Percentiles rank a stretch among this genome's conserved stretches.
Evolutionary conservation across 441 rosid species (phyloP).

Genomic region (Populus hybrid): DNA sequence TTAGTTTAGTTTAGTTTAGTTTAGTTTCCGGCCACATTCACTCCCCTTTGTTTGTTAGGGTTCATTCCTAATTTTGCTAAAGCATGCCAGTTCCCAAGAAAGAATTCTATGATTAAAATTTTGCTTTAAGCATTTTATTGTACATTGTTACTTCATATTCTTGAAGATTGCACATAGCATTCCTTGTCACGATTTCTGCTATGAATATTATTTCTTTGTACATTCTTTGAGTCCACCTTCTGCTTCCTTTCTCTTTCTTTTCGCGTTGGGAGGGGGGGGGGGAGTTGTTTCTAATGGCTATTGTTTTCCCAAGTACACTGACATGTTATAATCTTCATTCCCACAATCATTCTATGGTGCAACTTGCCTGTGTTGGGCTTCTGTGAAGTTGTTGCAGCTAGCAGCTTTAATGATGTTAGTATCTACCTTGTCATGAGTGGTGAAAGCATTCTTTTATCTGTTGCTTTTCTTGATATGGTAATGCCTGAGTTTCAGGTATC

Average conservation of each 20-base stretch:
- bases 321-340: background rate
- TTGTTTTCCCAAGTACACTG: background rate
- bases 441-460: constrained; percentile 2
- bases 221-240: background rate
- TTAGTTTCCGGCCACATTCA: background rate
- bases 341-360: background rate
- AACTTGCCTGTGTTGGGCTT: background rate
- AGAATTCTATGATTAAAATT: background rate
- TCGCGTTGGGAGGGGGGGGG: background rate
- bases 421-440: background rate
- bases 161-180: background rate
- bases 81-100: background rate
- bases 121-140: background rate
- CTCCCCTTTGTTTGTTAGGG: background rate
- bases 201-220: background rate
- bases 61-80: background rate
- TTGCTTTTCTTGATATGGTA: constrained; percentile 14
- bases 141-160: background rate
- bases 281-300: background rate
- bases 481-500: constrained; percentile 46
- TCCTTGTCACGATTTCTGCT: background rate
- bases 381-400: background rate
- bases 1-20: too few relatives aligned
- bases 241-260: background rate
- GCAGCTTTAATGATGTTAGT: background rate